Evolutionary conservation across 2,329 filamentous ascomycete species (phyloP).

Genomic region (Penicillium sp.): DNA sequence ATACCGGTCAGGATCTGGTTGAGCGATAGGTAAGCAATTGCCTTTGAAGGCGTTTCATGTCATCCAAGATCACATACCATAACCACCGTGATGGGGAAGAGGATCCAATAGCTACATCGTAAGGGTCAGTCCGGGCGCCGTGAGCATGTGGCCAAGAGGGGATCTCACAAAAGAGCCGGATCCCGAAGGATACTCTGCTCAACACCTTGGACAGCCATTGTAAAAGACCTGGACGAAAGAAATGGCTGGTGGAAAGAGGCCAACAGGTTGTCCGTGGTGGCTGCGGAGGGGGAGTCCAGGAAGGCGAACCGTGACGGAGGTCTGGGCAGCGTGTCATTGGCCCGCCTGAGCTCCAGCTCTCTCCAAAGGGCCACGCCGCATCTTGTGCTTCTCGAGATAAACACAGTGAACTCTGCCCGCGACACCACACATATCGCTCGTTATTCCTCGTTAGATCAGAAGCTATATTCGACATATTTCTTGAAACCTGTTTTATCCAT

Average conservation of each 20-base stretch:
- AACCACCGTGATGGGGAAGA: conserved; percentile 94
- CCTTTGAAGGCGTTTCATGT: neutral
- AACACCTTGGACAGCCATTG: conserved; percentile 76
- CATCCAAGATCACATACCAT: conserved; percentile 62
- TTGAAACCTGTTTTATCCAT: neutral
- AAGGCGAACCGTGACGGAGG: conserved; percentile 18
- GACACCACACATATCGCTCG: neutral
- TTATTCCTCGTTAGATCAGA: neutral
- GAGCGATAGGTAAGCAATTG: neutral
- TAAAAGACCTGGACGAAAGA: conserved; percentile 21
- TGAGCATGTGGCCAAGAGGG: conserved; percentile 4
- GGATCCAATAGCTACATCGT: conserved; percentile 86
- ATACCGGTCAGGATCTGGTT: conserved; percentile 83
- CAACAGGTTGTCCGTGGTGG: conserved; percentile 11
- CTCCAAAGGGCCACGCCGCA: conserved; percentile 42
- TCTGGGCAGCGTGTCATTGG: conserved; percentile 23
- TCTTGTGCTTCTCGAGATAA: conserved; percentile 25
- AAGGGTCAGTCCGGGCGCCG: conserved; percentile 14
- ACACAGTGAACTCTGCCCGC: conserved; percentile 13
- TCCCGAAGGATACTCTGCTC: conserved; percentile 97
- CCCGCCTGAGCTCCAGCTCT: conserved; percentile 26
- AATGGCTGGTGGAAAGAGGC: conserved; percentile 1
- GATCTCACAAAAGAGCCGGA: conserved; percentile 89
- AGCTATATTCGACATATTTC: neutral
- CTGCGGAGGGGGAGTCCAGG: conserved; percentile 11